A percentile compares a stretch with the other conserved stretches of the same genome.
phyloP scores from a whole-genome alignment of 148 eudicot genomes.

The Heliamphora exappendiculata region DNA sequence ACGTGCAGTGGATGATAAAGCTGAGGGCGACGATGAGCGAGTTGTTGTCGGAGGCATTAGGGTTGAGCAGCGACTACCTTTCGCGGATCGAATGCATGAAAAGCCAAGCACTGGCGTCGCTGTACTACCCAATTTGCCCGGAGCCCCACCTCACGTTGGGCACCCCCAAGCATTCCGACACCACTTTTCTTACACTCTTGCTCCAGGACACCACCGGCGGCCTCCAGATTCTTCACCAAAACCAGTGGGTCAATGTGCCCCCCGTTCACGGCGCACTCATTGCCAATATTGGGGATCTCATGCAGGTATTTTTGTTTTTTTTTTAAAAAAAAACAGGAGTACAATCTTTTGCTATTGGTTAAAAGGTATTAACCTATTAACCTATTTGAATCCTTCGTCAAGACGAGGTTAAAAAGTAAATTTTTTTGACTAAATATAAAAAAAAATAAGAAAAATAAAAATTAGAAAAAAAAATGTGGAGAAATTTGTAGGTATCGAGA shows the following conservation, averaged over 20 bases:
- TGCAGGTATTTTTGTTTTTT: slow-evolving; percentile 34
- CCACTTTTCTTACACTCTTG: slow-evolving; percentile 44
- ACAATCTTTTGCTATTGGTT: too few relatives aligned
- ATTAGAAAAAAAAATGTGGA: too few relatives aligned
- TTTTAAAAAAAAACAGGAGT: background rate
- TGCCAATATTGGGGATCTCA: slow-evolving; percentile 39
- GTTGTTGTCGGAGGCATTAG: slow-evolving; percentile 37
- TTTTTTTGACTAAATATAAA: background rate
- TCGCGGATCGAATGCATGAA: slow-evolving; percentile 35
- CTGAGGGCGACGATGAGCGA: slow-evolving; percentile 34
- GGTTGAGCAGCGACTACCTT: slow-evolving; percentile 35
- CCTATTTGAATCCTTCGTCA: background rate
- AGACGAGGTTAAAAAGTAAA: background rate
- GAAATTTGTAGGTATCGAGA: too few relatives aligned
- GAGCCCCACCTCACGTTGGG: slow-evolving; percentile 46
- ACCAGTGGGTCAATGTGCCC: slow-evolving; percentile 42
- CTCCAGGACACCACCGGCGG: slow-evolving; percentile 47
- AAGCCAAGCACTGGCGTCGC: slow-evolving; percentile 30
- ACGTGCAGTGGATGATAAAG: slow-evolving; percentile 25
- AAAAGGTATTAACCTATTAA: too few relatives aligned
- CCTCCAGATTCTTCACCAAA: slow-evolving; percentile 40
- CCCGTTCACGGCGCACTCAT: slow-evolving; percentile 36
- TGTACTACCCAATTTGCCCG: slow-evolving; percentile 52
- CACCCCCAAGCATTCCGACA: slow-evolving; percentile 41
- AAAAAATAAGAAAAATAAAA: background rate